Percentiles rank a stretch among this genome's conserved stretches.
These are phyloP conservation scores for Termitomyces bulborhizus DNA, from an alignment of 768 basidiomycete species.

Conservation along the genomic window DNA sequence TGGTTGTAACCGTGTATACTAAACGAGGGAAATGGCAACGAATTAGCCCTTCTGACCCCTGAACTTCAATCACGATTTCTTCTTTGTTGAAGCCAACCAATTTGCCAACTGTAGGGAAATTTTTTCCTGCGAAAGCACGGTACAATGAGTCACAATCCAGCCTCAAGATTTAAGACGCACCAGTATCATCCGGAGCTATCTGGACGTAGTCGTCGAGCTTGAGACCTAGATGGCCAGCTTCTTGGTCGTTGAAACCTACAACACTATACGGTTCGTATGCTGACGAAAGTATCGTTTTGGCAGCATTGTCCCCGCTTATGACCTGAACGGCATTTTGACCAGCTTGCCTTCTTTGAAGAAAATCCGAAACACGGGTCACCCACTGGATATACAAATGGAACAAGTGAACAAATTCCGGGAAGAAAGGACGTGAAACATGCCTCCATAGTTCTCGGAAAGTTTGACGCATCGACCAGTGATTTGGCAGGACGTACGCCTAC, in stretches of 20 bases:
- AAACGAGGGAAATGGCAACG: constrained; percentile 51
- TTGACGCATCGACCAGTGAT: constrained; percentile 28
- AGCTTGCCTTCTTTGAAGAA: constrained; percentile 24
- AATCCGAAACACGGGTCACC: constrained; percentile 33
- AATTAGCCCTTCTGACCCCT: constrained; percentile 30
- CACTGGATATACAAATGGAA: constrained; percentile 29
- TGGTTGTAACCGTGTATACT: constrained; percentile 25
- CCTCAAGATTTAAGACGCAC: constrained; percentile 17
- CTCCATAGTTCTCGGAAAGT: constrained; percentile 34
- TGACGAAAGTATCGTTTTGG: constrained; percentile 30
- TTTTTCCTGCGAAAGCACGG: constrained; percentile 22
- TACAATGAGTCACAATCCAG: not conserved
- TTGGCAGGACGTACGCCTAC: constrained; percentile 24
- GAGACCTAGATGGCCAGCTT: constrained; percentile 37
- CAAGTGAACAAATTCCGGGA: not conserved
- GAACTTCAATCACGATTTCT: constrained; percentile 43
- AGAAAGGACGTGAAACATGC: constrained; percentile 20
- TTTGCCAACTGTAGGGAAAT: constrained; percentile 40
- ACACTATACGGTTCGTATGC: constrained; percentile 28
- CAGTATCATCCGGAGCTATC: constrained; percentile 43
- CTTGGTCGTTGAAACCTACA: constrained; percentile 40
- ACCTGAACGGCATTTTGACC: constrained; percentile 17
- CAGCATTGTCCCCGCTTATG: constrained; percentile 37
- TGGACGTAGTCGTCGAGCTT: constrained; percentile 30
- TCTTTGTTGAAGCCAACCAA: constrained; percentile 43